Conservation (phyloP, 257 asterid genomes). For the Lithospermum erythrorhizon region DNA sequence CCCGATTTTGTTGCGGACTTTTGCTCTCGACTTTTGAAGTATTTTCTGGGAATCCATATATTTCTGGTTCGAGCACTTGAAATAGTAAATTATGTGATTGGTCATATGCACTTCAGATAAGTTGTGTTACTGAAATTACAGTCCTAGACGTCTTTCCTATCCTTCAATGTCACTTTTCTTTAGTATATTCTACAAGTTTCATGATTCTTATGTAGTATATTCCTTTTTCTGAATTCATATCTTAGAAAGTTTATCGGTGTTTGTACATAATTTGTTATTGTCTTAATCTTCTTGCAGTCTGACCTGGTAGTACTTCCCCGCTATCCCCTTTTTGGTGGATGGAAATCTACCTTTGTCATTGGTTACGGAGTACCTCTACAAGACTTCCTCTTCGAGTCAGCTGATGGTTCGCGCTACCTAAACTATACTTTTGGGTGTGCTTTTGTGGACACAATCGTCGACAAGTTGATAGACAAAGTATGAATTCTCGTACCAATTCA, state of each 20-base stretch:
- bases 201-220: not conserved
- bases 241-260: not conserved
- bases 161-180: not conserved
- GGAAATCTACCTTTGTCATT: conserved; percentile 87
- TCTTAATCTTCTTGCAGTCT: conserved; percentile 41
- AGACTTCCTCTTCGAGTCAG: conserved; percentile 81
- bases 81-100: no score
- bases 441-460: conserved; percentile 72
- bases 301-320: conserved; percentile 91
- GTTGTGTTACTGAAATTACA: not conserved
- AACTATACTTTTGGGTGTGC: conserved; percentile 92
- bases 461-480: conserved; percentile 76
- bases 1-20: not conserved
- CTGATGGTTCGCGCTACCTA: conserved; percentile 72
- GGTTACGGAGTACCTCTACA: conserved; percentile 90
- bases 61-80: no score
- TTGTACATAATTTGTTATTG: not conserved
- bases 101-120: no score
- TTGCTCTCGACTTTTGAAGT: no score
- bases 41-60: no score
- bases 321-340: conserved; percentile 96
- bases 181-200: not conserved
- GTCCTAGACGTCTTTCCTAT: not conserved
- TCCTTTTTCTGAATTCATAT: not conserved
- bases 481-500: conserved; percentile 10